Percentiles rank a stretch among this genome's conserved stretches.
phyloP scores from a whole-genome alignment of 208 protist species.

The Naegleria fowleri region DNA sequence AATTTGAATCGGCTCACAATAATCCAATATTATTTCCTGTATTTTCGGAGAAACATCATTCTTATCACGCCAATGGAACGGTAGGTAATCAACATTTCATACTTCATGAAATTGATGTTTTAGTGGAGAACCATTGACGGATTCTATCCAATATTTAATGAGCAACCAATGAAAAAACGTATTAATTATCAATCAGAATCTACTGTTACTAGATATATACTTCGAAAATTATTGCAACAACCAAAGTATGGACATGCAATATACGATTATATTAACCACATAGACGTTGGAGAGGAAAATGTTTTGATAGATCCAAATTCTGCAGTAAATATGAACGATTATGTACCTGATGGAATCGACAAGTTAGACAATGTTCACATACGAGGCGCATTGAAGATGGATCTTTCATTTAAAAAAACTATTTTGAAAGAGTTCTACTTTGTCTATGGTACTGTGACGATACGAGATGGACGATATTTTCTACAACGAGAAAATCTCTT shows the following conservation, averaged over 20 bases:
- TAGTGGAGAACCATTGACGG: background rate
- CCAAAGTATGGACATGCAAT: background rate
- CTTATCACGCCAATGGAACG: background rate
- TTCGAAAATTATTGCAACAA: background rate
- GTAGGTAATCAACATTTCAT: no score
- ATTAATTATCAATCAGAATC: background rate
- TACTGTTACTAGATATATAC: background rate
- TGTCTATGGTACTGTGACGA: background rate
- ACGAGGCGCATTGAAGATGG: background rate
- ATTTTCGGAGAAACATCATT: background rate
- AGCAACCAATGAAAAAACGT: background rate
- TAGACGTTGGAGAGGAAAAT: background rate
- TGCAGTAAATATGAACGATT: background rate
- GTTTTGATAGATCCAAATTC: background rate
- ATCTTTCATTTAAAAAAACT: background rate
- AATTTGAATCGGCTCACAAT: background rate
- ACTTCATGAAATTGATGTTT: no score
- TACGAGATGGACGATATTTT: background rate
- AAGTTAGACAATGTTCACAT: background rate
- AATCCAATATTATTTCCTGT: background rate
- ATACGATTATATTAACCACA: background rate
- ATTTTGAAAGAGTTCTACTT: conserved; percentile 12
- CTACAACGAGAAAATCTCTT: background rate
- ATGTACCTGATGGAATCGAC: background rate
- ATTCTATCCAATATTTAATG: background rate